Base-by-base conservation (phyloP, 345 rosid species). In the Toxicodendron radicans region DNA sequence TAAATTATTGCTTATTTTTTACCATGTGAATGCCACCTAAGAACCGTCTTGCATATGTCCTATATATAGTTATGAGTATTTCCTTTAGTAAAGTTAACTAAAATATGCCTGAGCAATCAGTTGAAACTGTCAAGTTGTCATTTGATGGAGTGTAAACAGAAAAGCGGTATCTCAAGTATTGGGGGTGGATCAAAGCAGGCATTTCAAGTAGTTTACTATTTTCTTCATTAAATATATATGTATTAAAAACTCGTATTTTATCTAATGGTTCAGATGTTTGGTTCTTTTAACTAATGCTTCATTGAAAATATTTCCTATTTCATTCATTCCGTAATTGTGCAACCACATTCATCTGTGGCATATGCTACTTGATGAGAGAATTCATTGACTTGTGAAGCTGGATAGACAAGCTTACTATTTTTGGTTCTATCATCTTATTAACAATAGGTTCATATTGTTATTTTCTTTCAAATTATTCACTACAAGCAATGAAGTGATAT, bases 1-100 rank as follows among this genome's bases (percentile, higher is more conserved):
- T 72, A 75, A 71, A 52, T 51, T 43, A 48, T 66, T 52, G 33
- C 27, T 33, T 32, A 53, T 63, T 35, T 58, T 41, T 51, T 48
- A 30, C 51, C 49, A 3, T 24, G 0, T 38, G 30, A 45, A 41
- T 66, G 48, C 21, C 49, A 52, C 21, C 17, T 65, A 56, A 6
- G 27, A 12, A 72, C 60, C 35, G 67, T 58, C 72, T 58, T 57
- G 56, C 12, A n/a, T 43, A 58, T 66, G 10, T 21, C 24, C 59
- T 32, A 43, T 41, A 38, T 24, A 30, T 68, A 51, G 32, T 24
- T 78, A 41, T 38, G 20, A 30, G 69, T 45, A 57, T 41, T 14
- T 10, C 38, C 33, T 24, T 33, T 49, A 0, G 43, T 5, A 38
- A 38, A 38, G 14, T 70, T 5, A 49, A 38, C 57, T 74, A 63